Conservation (phyloP, 768 basidiomycete genomes). For the Hypholoma fasciculare region DNA sequence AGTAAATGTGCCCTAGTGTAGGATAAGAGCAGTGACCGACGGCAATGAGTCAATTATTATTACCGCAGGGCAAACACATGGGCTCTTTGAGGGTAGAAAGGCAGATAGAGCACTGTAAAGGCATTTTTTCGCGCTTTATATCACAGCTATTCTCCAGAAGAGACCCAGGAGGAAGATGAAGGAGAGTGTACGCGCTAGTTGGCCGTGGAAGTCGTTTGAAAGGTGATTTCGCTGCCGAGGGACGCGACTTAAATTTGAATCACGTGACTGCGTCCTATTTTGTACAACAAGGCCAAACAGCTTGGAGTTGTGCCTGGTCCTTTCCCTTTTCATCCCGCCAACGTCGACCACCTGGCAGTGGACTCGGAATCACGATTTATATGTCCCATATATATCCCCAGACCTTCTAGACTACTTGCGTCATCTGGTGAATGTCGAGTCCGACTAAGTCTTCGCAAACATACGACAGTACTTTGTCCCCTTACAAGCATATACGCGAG, state of each 20-base stretch:
- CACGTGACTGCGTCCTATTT: not conserved
- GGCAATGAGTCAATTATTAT: too few species aligned
- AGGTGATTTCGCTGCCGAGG: not conserved
- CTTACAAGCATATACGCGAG: slow-evolving; percentile 31
- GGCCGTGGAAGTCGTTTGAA: slow-evolving; percentile 5
- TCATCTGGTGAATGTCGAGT: slow-evolving; percentile 18
- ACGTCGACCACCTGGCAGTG: not conserved
- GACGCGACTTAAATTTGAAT: not conserved
- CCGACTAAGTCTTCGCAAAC: slow-evolving; percentile 9
- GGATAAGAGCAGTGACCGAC: not conserved
- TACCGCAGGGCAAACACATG: slow-evolving; percentile 64
- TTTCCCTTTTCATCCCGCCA: not conserved
- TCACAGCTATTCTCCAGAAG: not conserved
- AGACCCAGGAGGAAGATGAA: not conserved
- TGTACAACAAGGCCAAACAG: not conserved
- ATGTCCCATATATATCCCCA: not conserved
- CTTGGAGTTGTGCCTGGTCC: not conserved
- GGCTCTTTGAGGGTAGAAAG: slow-evolving; percentile 51
- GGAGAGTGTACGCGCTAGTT: not conserved
- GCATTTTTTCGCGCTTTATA: slow-evolving; percentile 16
- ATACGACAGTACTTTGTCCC: slow-evolving; percentile 26
- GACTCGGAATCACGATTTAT: not conserved
- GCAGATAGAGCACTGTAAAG: slow-evolving; percentile 55
- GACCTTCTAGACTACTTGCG: not conserved
- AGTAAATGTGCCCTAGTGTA: slow-evolving; percentile 60